Conservation (phyloP, 768 basidiomycete genomes). For the Pulveroboletus sp. region DNA sequence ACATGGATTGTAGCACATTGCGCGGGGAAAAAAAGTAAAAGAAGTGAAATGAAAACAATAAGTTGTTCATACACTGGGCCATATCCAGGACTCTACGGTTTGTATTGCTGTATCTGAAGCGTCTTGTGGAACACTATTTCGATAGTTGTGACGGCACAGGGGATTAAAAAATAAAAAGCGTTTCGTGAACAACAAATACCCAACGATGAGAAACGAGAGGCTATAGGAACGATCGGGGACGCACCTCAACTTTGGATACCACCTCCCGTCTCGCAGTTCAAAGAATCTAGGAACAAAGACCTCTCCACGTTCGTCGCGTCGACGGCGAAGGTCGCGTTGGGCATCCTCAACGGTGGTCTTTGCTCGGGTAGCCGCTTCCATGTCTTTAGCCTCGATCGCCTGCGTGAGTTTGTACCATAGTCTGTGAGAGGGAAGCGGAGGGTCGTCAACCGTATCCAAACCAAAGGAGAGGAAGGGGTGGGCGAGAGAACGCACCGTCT, state of each 20-base stretch:
- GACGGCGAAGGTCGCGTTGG: slow-evolving; percentile 75
- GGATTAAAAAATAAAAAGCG: too few relatives aligned
- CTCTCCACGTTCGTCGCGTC: slow-evolving; percentile 69
- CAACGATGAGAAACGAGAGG: neutral
- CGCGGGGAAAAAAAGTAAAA: neutral
- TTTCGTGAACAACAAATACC: neutral
- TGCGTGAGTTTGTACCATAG: slow-evolving; percentile 81
- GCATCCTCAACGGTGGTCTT: slow-evolving; percentile 89
- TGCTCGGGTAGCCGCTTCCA: slow-evolving; percentile 89
- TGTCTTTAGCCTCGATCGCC: slow-evolving; percentile 83
- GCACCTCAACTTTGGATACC: slow-evolving; percentile 75
- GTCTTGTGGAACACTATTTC: slow-evolving; percentile 56
- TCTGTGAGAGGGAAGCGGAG: neutral
- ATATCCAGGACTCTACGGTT: slow-evolving; percentile 80
- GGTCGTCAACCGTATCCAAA: too few relatives aligned
- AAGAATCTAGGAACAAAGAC: slow-evolving; percentile 79
- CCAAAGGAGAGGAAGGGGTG: too few relatives aligned
- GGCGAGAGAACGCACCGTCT: slow-evolving; percentile 49
- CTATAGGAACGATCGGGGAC: slow-evolving; percentile 21
- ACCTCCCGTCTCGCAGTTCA: slow-evolving; percentile 67
- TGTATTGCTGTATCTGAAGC: slow-evolving; percentile 61
- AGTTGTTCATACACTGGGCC: slow-evolving; percentile 29
- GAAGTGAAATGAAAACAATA: neutral
- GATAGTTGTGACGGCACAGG: too few relatives aligned
- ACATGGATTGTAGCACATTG: slow-evolving; percentile 17